A percentile compares a stretch with the other conserved stretches of the same genome.
Evolutionary conservation across 2,329 filamentous ascomycete genomes (phyloP).

Genomic region (Trichoderma citrinoviride): DNA sequence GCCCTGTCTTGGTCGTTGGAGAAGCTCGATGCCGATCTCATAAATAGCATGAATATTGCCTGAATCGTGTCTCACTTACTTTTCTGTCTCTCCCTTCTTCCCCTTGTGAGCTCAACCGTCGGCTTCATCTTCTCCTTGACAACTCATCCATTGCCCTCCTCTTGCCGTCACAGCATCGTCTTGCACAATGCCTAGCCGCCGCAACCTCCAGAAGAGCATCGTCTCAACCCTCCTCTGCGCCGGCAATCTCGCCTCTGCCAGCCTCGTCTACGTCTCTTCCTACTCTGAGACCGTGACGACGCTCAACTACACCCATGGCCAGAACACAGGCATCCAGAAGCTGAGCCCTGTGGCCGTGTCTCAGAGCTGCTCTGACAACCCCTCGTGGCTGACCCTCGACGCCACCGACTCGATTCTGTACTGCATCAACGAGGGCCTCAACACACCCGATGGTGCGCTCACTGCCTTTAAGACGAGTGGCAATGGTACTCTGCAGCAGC

Average conservation of each 20-base stretch:
- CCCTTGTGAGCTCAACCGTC: neutral
- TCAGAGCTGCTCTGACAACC: slow-evolving; percentile 50
- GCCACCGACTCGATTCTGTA: slow-evolving; percentile 49
- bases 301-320: slow-evolving; percentile 39
- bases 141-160: neutral
- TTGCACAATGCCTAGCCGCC: slow-evolving; percentile 10
- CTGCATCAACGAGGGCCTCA: slow-evolving; percentile 59
- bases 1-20: neutral
- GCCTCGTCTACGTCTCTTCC: slow-evolving; percentile 48
- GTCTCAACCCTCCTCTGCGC: slow-evolving; percentile 22
- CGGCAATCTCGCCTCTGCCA: slow-evolving; percentile 34
- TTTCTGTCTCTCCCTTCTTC: neutral
- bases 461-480: slow-evolving; percentile 38
- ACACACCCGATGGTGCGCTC: slow-evolving; percentile 48
- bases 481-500: slow-evolving; percentile 40
- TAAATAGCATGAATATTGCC: slow-evolving; percentile 14
- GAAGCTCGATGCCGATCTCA: slow-evolving; percentile 16
- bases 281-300: slow-evolving; percentile 50
- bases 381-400: slow-evolving; percentile 61
- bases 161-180: neutral
- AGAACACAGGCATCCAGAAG: slow-evolving; percentile 27
- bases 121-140: neutral
- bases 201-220: slow-evolving; percentile 19
- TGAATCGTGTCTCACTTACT: neutral
- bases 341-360: slow-evolving; percentile 45